These are phyloP conservation scores for Apophysomyces ossiformis DNA, from an alignment of 371 early-diverging fungal genomes.

Conservation along the genomic window DNA sequence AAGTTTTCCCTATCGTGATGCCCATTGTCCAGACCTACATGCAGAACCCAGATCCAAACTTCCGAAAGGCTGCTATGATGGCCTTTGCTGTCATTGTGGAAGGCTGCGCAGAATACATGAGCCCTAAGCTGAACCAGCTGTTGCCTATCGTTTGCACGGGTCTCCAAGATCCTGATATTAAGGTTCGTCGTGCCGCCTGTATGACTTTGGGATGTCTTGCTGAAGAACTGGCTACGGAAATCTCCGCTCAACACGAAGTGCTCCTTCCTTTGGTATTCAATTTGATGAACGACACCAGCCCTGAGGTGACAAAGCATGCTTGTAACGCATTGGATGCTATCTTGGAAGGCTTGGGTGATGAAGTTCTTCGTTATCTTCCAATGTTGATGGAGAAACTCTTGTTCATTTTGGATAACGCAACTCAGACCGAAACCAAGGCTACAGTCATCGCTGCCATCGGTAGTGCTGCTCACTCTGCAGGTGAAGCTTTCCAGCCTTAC, in stretches of 20 bases:
- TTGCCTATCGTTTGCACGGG: constrained; percentile 76
- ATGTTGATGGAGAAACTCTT: constrained; percentile 81
- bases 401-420: constrained; percentile 66
- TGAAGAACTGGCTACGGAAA: constrained; percentile 79
- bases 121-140: constrained; percentile 74
- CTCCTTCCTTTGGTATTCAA: constrained; percentile 84
- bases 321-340: constrained; percentile 88
- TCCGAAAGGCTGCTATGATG: constrained; percentile 89
- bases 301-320: constrained; percentile 78
- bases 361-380: constrained; percentile 81
- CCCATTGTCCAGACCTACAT: constrained; percentile 75
- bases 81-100: constrained; percentile 86
- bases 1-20: constrained; percentile 83
- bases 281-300: constrained; percentile 75
- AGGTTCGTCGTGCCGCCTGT: constrained; percentile 88
- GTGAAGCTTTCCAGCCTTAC: constrained; percentile 78
- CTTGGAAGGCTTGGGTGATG: constrained; percentile 80
- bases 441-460: constrained; percentile 86
- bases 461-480: constrained; percentile 86
- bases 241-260: constrained; percentile 77
- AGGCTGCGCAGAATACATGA: constrained; percentile 85
- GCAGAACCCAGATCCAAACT: constrained; percentile 72
- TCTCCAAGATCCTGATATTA: constrained; percentile 77
- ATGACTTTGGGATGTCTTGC: constrained; percentile 85
- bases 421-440: constrained; percentile 67